These are phyloP conservation scores for Chrysanthemum seticuspe DNA, from an alignment of 129 eudicot species.

Conservation along the genomic window DNA sequence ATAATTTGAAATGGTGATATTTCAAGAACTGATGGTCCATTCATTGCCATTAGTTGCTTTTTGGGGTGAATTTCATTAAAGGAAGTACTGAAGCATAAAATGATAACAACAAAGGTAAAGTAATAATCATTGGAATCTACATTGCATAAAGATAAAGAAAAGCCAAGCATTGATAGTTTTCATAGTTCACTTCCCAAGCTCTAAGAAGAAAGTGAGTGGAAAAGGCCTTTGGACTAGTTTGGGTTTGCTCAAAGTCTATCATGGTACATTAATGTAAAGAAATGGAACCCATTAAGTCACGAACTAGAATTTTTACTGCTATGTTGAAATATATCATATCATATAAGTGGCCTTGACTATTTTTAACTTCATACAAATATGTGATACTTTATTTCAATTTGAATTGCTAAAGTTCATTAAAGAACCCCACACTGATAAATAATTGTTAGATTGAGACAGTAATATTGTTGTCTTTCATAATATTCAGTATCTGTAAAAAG, in stretches of 20 bases:
- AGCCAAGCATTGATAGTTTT: constrained; percentile 44
- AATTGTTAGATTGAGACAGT: background rate
- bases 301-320: constrained; percentile 16
- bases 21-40: constrained; percentile 45
- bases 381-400: background rate
- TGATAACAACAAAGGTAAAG: constrained; percentile 50
- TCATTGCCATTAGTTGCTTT: constrained; percentile 45
- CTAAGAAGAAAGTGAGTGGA: constrained; percentile 37
- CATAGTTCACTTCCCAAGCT: constrained; percentile 46
- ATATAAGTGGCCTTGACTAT: constrained; percentile 17
- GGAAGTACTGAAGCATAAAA: constrained; percentile 49
- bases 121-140: constrained; percentile 46
- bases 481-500: background rate
- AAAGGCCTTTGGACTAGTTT: constrained; percentile 41
- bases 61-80: constrained; percentile 41
- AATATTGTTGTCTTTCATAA: background rate
- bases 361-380: background rate
- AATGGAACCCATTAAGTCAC: constrained; percentile 3
- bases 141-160: constrained; percentile 48
- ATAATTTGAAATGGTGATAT: constrained; percentile 43
- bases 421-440: background rate
- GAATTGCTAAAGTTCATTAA: background rate
- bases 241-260: constrained; percentile 34
- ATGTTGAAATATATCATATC: constrained; percentile 14
- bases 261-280: constrained; percentile 24